Base-by-base conservation (phyloP, 1,139 yeast genomes). In the Diutina pseudorugosa region DNA sequence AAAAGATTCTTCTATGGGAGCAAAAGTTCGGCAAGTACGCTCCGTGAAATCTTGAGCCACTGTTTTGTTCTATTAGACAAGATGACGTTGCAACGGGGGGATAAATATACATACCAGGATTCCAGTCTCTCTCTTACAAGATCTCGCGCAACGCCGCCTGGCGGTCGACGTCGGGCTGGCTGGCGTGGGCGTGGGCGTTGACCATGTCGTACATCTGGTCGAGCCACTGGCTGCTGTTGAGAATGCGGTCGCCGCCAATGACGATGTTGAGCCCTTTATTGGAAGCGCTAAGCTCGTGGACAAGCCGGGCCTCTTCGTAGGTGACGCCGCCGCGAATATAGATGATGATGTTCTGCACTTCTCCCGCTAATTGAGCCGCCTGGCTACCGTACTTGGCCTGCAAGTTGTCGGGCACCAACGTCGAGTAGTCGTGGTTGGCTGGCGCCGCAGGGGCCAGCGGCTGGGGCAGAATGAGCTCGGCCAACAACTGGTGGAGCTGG, bases 241-340 rank as follows among this genome's bases (percentile, higher is more conserved):
- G 65, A 3, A 89, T 71, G 21, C 72, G 67, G 25, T 95, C 89
- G 27, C 96, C 90, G 12, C 98, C 98, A 25, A 91, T 70, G 2
- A 89, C 75, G 16, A 72, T 53, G 53, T 70, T 71, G 23, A 72
- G 56, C 75, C 75, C 59, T 76, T 74, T 58, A 77, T 79, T 68
- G 18, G 76, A 67, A 20, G 66, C 67, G 61, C 85, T 83, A 58
- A 90, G 73, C 58, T 89, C 89, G 54, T 87, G 80, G 4, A 90
- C 82, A 49, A 90, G 68, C 54, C 96, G 76, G 0, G 95, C 87
- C 64, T 93, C 99, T 65, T 91, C 98, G 62, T 82, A 90, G 0
- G 98, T 93, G 2, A 80, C 85, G 4, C 98, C 98, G 11, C 98
- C 98, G 52, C 89, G 81, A 54, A 91, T 72, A 64, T 86, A 93